A percentile compares a stretch with the other conserved stretches of the same genome.
phyloP scores from a whole-genome alignment of 331 rosid species.

The Prunus yedoensis region DNA sequence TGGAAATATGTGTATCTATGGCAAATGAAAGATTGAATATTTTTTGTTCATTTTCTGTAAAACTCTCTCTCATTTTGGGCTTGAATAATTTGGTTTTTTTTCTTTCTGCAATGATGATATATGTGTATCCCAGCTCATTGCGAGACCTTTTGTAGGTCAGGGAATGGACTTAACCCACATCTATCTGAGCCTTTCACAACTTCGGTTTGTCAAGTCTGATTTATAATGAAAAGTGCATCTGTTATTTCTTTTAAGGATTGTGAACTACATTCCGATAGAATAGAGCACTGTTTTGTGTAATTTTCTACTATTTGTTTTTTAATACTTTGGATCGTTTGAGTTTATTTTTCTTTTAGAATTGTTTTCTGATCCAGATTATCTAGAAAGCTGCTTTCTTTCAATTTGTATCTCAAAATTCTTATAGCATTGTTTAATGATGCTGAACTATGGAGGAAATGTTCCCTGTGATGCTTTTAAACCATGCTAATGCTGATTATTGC shows the following conservation, averaged over 20 bases:
- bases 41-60: background rate
- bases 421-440: background rate
- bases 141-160: slow-evolving; percentile 34
- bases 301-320: background rate
- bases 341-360: background rate
- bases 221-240: background rate
- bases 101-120: slow-evolving; percentile 26
- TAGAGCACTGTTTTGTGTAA: background rate
- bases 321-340: background rate
- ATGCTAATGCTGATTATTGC: slow-evolving; percentile 30
- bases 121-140: slow-evolving; percentile 41
- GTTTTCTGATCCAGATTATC: background rate
- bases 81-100: background rate
- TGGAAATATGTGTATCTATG: too few relatives aligned
- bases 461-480: slow-evolving; percentile 40
- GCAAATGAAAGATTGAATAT: background rate
- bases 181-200: slow-evolving; percentile 27
- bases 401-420: background rate
- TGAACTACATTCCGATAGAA: background rate
- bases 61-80: background rate
- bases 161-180: slow-evolving; percentile 28
- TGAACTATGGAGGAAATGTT: background rate
- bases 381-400: background rate
- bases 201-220: background rate
- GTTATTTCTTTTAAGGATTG: background rate